Conservation (phyloP, 2,329 filamentous ascomycete genomes). For the Fusarium armeniacum region DNA sequence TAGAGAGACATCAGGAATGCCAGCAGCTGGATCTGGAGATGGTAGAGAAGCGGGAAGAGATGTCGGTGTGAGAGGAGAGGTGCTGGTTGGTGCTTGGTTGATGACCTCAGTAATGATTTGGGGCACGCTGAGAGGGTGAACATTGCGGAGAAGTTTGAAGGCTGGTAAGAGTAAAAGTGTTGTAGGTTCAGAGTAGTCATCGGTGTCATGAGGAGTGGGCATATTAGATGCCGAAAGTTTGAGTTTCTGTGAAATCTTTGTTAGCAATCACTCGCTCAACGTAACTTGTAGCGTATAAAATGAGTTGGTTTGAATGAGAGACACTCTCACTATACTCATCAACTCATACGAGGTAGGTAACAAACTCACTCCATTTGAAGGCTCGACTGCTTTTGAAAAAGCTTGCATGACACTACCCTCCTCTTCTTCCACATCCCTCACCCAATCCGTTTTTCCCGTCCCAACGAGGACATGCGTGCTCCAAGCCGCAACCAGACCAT, state of each 20-base stretch:
- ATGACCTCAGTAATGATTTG: slow-evolving; percentile 79
- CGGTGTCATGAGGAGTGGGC: slow-evolving; percentile 77
- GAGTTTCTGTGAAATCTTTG: slow-evolving; percentile 69
- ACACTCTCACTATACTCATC: neutral
- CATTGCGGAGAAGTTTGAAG: slow-evolving; percentile 86
- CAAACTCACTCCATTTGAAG: slow-evolving; percentile 75
- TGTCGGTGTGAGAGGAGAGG: slow-evolving; percentile 67
- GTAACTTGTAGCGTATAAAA: neutral
- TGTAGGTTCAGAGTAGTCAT: slow-evolving; percentile 77
- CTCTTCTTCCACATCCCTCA: slow-evolving; percentile 88
- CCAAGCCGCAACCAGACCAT: slow-evolving; percentile 89
- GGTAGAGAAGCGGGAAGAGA: slow-evolving; percentile 56
- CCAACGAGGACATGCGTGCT: slow-evolving; percentile 91
- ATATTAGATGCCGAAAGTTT: slow-evolving; percentile 96
- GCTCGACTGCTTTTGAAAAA: slow-evolving; percentile 69
- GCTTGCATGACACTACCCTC: slow-evolving; percentile 87
- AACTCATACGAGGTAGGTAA: slow-evolving; percentile 5
- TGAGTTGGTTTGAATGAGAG: neutral
- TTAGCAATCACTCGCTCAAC: slow-evolving; percentile 5
- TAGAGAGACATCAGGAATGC: slow-evolving; percentile 53
- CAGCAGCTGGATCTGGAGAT: slow-evolving; percentile 49
- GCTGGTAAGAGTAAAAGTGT: slow-evolving; percentile 86
- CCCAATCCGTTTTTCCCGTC: slow-evolving; percentile 97
- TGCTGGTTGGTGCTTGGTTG: slow-evolving; percentile 80
- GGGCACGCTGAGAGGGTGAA: slow-evolving; percentile 80